phyloP scores from a whole-genome alignment of 2,329 filamentous ascomycete genomes.

The Pestalotiopsis sp. region DNA sequence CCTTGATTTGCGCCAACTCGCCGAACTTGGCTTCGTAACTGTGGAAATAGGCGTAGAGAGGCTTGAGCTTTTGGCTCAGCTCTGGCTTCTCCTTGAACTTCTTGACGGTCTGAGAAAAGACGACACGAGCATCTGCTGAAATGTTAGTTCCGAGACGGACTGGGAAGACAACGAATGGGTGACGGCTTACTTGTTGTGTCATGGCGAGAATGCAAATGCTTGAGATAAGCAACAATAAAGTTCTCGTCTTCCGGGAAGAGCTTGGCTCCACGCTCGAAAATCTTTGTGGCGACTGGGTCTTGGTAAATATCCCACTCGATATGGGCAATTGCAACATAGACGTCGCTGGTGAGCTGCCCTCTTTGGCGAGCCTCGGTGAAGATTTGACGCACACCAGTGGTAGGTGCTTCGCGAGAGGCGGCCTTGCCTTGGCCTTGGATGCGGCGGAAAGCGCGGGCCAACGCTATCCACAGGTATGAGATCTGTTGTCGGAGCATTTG shows the following conservation, averaged over 20 bases:
- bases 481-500: slow-evolving; percentile 80
- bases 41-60: slow-evolving; percentile 89
- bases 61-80: slow-evolving; percentile 72
- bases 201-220: slow-evolving; percentile 88
- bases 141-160: neutral
- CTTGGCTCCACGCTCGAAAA: slow-evolving; percentile 91
- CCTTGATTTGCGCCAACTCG: slow-evolving; percentile 85
- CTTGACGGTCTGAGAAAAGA: slow-evolving; percentile 92
- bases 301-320: slow-evolving; percentile 97
- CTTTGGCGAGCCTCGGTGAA: slow-evolving; percentile 86
- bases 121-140: slow-evolving; percentile 78
- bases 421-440: slow-evolving; percentile 81
- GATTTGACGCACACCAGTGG: slow-evolving; percentile 75
- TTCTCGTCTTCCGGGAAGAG: slow-evolving; percentile 91
- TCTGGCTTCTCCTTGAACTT: slow-evolving; percentile 78
- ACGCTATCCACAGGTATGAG: slow-evolving; percentile 90
- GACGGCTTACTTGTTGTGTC: slow-evolving; percentile 81
- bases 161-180: neutral
- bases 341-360: slow-evolving; percentile 88
- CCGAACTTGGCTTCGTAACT: slow-evolving; percentile 94
- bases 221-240: slow-evolving; percentile 94
- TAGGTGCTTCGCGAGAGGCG: slow-evolving; percentile 34
- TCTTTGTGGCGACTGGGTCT: slow-evolving; percentile 87
- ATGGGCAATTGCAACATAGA: slow-evolving; percentile 89
- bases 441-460: slow-evolving; percentile 91